A percentile compares a stretch with the other conserved stretches of the same genome.
Evolutionary conservation across 208 protist genomes (phyloP).

Genomic region (Naegleria gruberi): DNA sequence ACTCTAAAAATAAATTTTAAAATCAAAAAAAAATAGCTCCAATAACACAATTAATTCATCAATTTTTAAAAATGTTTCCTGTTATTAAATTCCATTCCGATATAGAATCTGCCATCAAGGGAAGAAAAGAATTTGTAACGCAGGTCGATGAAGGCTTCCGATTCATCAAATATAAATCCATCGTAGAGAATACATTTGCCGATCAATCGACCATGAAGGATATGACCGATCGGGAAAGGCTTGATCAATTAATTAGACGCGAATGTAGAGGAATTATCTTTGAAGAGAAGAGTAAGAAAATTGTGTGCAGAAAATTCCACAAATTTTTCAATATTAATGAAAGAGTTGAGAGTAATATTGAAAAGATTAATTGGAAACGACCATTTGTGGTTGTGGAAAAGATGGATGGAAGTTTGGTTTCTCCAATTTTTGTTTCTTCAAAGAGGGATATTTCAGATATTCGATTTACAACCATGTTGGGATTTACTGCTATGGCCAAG

Average conservation of each 20-base stretch:
- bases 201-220: background rate
- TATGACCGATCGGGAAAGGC: background rate
- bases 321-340: constrained; percentile 14
- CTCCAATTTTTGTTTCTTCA: background rate
- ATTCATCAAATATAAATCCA: background rate
- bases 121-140: background rate
- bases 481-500: background rate
- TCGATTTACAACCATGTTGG: background rate
- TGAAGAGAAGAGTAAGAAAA: background rate
- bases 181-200: background rate
- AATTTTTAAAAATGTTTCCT: background rate
- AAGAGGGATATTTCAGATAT: background rate
- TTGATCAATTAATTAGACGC: background rate
- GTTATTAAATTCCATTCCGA: background rate
- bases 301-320: background rate
- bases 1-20: too few species aligned
- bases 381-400: background rate
- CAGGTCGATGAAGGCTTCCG: background rate
- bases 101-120: background rate
- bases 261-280: background rate
- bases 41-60: too few species aligned
- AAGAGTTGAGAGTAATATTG: background rate
- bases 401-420: background rate
- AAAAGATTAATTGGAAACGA: background rate
- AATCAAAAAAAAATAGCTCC: too few species aligned